Evolutionary conservation across 1,139 yeast genomes (phyloP).

Genomic region (Candida sp.): DNA sequence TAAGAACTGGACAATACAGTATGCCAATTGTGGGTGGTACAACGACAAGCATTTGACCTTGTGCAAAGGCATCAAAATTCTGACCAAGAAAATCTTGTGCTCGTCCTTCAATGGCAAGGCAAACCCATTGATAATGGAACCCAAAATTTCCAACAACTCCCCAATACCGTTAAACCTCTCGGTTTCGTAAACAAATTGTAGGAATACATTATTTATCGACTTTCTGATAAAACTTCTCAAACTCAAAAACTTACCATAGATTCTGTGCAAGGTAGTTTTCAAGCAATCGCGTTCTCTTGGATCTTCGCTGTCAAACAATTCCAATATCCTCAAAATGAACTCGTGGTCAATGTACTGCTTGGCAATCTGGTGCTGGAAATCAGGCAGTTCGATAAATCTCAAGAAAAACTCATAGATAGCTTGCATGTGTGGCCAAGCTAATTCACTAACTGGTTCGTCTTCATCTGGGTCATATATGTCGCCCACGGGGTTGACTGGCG

Average conservation of each 20-base stretch:
- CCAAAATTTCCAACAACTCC: slow-evolving; percentile 91
- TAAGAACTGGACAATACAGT: slow-evolving; percentile 94
- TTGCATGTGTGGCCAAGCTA: slow-evolving; percentile 99
- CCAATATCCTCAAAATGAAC: slow-evolving; percentile 80
- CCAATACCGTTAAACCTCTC: slow-evolving; percentile 97
- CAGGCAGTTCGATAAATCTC: slow-evolving; percentile 93
- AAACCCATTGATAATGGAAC: slow-evolving; percentile 96
- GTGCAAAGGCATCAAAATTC: slow-evolving; percentile 93
- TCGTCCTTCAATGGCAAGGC: slow-evolving; percentile 98
- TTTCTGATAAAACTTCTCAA: slow-evolving; percentile 91
- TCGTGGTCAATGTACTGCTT: slow-evolving; percentile 93
- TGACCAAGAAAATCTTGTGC: slow-evolving; percentile 87
- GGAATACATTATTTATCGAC: slow-evolving; percentile 88
- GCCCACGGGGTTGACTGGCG: slow-evolving; percentile 97
- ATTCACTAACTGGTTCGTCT: slow-evolving; percentile 96
- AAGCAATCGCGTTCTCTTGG: slow-evolving; percentile 95
- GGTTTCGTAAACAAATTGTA: slow-evolving; percentile 94
- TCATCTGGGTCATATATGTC: slow-evolving; percentile 98
- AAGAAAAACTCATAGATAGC: slow-evolving; percentile 93
- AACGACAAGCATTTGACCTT: slow-evolving; percentile 87
- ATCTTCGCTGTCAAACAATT: slow-evolving; percentile 95
- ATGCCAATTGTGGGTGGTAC: slow-evolving; percentile 96
- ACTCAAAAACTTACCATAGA: slow-evolving; percentile 93
- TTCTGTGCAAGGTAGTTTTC: slow-evolving; percentile 93
- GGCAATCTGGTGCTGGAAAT: slow-evolving; percentile 92